Conservation (phyloP, 371 early-diverging fungal genomes). For the Mucor plumbeus region DNA sequence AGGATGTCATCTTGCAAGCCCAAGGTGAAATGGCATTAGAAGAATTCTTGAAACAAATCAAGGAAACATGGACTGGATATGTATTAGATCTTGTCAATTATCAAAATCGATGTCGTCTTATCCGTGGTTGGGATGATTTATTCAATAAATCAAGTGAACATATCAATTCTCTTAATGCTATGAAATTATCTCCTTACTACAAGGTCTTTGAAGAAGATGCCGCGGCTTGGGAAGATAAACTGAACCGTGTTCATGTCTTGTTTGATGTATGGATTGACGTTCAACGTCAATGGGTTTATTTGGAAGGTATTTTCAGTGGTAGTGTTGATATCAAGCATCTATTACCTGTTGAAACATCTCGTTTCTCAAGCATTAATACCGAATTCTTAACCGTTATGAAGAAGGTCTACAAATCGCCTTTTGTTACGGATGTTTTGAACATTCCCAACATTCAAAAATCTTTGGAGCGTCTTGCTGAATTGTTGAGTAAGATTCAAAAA, state of each 20-base stretch:
- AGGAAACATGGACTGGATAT: constrained; percentile 93
- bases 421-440: constrained; percentile 92
- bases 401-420: constrained; percentile 97
- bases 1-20: constrained; percentile 90
- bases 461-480: constrained; percentile 92
- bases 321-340: constrained; percentile 96
- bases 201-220: constrained; percentile 98
- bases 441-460: constrained; percentile 95
- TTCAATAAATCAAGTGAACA: constrained; percentile 96
- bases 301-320: constrained; percentile 97
- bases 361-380: constrained; percentile 95
- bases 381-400: constrained; percentile 98
- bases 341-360: constrained; percentile 91
- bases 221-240: constrained; percentile 92
- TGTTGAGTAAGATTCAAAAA: constrained; percentile 94
- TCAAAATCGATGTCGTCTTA: constrained; percentile 95
- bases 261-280: constrained; percentile 99
- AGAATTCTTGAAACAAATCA: constrained; percentile 91
- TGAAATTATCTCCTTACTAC: constrained; percentile 97
- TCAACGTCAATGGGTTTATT: constrained; percentile 98
- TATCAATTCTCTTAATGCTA: constrained; percentile 92
- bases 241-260: constrained; percentile 93
- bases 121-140: constrained; percentile 97
- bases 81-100: constrained; percentile 94
- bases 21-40: constrained; percentile 99